phyloP scores from a whole-genome alignment of 306 rosid species.

The Lithocarpus polystachyus region DNA sequence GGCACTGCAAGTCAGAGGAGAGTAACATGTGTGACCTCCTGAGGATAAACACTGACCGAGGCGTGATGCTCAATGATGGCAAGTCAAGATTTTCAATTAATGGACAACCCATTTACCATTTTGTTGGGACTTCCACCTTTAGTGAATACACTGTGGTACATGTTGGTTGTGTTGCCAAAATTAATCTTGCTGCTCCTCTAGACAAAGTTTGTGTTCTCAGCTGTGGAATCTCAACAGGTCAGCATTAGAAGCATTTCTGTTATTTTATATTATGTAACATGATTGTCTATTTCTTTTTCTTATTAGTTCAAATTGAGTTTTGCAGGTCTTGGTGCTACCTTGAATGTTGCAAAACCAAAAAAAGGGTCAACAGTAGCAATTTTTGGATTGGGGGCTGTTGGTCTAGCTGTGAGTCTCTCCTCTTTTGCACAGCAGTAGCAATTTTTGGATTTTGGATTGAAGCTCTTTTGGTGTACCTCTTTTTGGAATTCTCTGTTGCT shows the following conservation, averaged over 20 bases:
- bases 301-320: constrained; percentile 51
- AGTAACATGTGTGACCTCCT: constrained; percentile 91
- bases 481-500: background rate
- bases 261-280: background rate
- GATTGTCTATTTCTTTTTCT: too few relatives aligned
- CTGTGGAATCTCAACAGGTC: constrained; percentile 87
- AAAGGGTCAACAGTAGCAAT: constrained; percentile 72
- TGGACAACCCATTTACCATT: constrained; percentile 73
- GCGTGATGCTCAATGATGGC: constrained; percentile 64
- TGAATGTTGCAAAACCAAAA: constrained; percentile 84
- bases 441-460: too few relatives aligned
- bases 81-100: constrained; percentile 60
- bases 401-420: constrained; percentile 62
- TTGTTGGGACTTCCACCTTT: constrained; percentile 84
- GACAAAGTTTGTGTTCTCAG: constrained; percentile 87
- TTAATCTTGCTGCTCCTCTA: constrained; percentile 81
- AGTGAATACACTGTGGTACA: constrained; percentile 79
- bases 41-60: constrained; percentile 79
- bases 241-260: too few relatives aligned
- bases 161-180: constrained; percentile 74
- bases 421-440: too few relatives aligned
- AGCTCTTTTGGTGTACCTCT: too few relatives aligned
- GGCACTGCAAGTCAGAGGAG: constrained; percentile 73
- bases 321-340: constrained; percentile 85
- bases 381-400: constrained; percentile 87